These are phyloP conservation scores for Eucalyptus regnans DNA, from an alignment of 345 rosid species.

Conservation along the genomic window DNA sequence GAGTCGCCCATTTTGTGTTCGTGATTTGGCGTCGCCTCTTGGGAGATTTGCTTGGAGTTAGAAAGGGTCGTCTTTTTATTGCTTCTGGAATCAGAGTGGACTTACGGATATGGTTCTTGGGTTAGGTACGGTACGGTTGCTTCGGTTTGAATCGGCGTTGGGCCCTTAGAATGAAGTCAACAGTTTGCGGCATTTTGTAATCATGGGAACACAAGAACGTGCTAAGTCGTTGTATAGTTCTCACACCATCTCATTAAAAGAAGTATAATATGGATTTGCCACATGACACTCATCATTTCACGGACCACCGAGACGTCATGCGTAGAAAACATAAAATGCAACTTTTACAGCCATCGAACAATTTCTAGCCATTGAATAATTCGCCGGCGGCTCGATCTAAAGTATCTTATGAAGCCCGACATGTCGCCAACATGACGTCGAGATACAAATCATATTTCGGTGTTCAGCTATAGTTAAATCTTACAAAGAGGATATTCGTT, in stretches of 20 bases:
- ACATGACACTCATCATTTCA: not conserved
- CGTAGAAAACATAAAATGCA: not conserved
- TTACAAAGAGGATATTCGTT: not conserved
- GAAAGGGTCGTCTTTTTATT: not conserved
- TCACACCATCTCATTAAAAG: not conserved
- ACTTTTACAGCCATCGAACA: fast-evolving
- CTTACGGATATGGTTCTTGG: not conserved
- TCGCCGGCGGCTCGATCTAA: not conserved
- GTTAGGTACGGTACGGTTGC: not conserved
- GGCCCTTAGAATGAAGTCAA: not conserved
- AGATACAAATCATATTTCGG: not conserved
- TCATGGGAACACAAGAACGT: not conserved
- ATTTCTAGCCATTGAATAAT: not conserved
- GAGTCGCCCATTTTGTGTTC: not conserved
- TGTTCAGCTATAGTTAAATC: not conserved
- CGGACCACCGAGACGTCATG: not conserved
- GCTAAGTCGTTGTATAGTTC: not conserved
- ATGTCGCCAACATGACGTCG: fast-evolving
- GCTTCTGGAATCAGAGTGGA: not conserved
- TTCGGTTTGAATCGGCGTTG: not conserved
- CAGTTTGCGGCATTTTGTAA: not conserved
- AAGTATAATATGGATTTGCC: not conserved
- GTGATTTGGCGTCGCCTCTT: not conserved
- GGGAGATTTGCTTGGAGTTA: not conserved
- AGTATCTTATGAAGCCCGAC: fast-evolving